A percentile compares a stretch with the other conserved stretches of the same genome.
Conservation (phyloP, 768 basidiomycete genomes). For the Postia placenta region DNA sequence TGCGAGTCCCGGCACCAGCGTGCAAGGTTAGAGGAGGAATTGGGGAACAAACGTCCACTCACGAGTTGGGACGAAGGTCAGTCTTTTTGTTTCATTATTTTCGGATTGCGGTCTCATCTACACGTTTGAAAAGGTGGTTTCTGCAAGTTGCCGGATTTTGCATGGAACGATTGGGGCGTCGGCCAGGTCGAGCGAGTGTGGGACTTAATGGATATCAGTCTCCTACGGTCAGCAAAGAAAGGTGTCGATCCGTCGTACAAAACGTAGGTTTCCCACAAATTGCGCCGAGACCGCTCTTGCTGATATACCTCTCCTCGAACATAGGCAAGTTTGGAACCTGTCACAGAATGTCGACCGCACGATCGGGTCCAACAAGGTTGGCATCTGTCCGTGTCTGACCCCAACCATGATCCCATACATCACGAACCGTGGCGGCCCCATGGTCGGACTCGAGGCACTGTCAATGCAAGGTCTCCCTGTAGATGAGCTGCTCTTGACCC, state of each 20-base stretch:
- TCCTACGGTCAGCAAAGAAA: conserved; percentile 71
- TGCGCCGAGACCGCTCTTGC: too few species aligned
- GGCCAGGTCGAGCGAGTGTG: conserved; percentile 92
- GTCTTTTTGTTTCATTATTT: conserved; percentile 3
- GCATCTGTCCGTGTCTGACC: conserved; percentile 89
- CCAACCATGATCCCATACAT: conserved; percentile 97
- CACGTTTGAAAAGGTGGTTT: conserved; percentile 55
- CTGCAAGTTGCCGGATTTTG: conserved; percentile 82
- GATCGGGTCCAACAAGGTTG: conserved; percentile 71
- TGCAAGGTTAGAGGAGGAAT: conserved; percentile 73
- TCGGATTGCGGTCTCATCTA: too few species aligned
- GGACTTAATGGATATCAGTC: conserved; percentile 91
- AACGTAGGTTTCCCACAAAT: conserved; percentile 55
- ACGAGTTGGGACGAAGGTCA: conserved; percentile 92
- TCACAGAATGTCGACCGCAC: conserved; percentile 95
- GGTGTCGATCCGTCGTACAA: conserved; percentile 87
- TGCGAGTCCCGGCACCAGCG: conserved; percentile 91
- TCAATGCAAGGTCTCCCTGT: conserved; percentile 94
- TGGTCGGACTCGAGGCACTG: conserved; percentile 89
- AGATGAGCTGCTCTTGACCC: conserved; percentile 84
- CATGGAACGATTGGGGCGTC: conserved; percentile 93
- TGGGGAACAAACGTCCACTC: conserved; percentile 80
- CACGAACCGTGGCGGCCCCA: conserved; percentile 92
- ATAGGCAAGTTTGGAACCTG: conserved; percentile 88
- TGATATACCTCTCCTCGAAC: background rate